Conservation (phyloP, 2,329 filamentous ascomycete species). For the Sphaerulina vaccinii region DNA sequence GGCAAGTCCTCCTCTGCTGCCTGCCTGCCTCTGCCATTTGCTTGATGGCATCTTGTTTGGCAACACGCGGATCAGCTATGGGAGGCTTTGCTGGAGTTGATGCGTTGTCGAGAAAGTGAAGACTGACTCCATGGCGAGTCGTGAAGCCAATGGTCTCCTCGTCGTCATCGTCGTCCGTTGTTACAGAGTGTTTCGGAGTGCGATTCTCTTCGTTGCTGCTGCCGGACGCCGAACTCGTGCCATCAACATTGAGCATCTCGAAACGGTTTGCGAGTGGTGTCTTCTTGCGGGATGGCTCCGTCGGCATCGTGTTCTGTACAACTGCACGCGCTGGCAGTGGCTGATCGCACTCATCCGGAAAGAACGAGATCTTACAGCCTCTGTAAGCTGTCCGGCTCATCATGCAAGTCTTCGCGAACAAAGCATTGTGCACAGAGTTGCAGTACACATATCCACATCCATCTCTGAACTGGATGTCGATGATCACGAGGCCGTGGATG, state of each 20-base stretch:
- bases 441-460: constrained; percentile 67
- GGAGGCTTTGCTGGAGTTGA: not conserved
- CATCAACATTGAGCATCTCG: constrained; percentile 56
- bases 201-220: constrained; percentile 28
- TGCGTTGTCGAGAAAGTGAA: constrained; percentile 24
- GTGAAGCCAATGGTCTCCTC: constrained; percentile 21
- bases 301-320: constrained; percentile 29
- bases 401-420: constrained; percentile 77
- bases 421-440: constrained; percentile 73
- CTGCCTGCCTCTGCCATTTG: too few relatives aligned
- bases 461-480: constrained; percentile 61
- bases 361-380: constrained; percentile 68
- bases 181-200: constrained; percentile 11
- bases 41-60: not conserved
- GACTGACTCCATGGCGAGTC: constrained; percentile 27
- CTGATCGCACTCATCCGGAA: constrained; percentile 68
- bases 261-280: constrained; percentile 59
- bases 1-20: too few relatives aligned
- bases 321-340: constrained; percentile 46
- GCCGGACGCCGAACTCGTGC: constrained; percentile 16
- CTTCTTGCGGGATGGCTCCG: constrained; percentile 38
- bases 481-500: constrained; percentile 73
- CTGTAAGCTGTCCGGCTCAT: constrained; percentile 67
- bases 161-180: constrained; percentile 20
- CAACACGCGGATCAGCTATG: not conserved